These are phyloP conservation scores for Inga laurina DNA, from an alignment of 306 rosid species.

Conservation along the genomic window DNA sequence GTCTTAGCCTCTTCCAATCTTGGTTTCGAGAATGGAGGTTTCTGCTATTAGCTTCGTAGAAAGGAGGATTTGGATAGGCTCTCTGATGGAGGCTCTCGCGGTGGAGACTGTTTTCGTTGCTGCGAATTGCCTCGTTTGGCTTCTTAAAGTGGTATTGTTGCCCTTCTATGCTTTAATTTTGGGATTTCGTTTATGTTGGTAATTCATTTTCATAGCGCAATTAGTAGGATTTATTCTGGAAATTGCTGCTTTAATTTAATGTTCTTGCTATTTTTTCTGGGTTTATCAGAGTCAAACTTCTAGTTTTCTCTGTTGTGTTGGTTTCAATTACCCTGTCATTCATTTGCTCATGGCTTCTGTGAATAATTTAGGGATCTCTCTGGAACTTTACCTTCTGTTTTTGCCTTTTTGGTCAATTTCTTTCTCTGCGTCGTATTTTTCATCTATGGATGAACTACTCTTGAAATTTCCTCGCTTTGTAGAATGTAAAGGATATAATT, in stretches of 20 bases:
- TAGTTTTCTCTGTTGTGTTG: background rate
- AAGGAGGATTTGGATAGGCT: constrained; percentile 25
- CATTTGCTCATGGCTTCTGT: background rate
- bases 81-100: constrained; percentile 49
- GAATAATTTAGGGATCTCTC: constrained; percentile 11
- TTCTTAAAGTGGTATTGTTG: background rate
- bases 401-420: background rate
- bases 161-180: background rate
- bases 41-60: background rate
- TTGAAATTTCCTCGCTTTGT: background rate
- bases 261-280: background rate
- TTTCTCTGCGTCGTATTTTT: background rate
- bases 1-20: background rate
- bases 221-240: background rate
- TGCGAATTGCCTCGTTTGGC: constrained; percentile 41
- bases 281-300: background rate
- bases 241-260: background rate
- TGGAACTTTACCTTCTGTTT: background rate
- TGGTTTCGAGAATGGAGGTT: background rate
- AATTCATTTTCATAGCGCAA: background rate
- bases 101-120: constrained; percentile 42
- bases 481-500: constrained; percentile 1
- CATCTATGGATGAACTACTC: background rate
- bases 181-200: background rate
- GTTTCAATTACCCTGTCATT: background rate